Evolutionary conservation across 2,329 filamentous ascomycete genomes (phyloP).

Genomic region (Epichloe scottii): DNA sequence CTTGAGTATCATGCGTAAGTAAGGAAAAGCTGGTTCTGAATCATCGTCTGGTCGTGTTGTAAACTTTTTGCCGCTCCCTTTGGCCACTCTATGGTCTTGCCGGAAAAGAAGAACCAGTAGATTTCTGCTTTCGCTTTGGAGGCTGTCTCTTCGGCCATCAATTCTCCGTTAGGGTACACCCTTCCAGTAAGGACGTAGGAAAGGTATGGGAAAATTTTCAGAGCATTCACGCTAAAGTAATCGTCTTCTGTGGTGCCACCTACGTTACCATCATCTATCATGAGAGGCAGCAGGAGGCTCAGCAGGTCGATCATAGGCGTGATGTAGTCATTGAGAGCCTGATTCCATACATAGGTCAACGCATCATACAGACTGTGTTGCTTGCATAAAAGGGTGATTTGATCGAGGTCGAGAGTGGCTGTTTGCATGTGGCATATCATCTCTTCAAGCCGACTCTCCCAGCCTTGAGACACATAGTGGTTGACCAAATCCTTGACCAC

Average conservation of each 20-base stretch:
- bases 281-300: constrained; percentile 49
- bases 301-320: constrained; percentile 80
- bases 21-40: constrained; percentile 68
- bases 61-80: constrained; percentile 47
- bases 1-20: constrained; percentile 69
- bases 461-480: constrained; percentile 65
- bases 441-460: constrained; percentile 73
- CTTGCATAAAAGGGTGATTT: constrained; percentile 82
- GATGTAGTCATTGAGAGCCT: constrained; percentile 77
- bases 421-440: constrained; percentile 91
- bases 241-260: constrained; percentile 46
- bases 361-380: constrained; percentile 89
- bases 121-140: constrained; percentile 71
- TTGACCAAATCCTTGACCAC: constrained; percentile 78
- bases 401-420: constrained; percentile 81
- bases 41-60: constrained; percentile 43
- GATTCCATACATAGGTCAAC: constrained; percentile 93
- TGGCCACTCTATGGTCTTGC: constrained; percentile 65
- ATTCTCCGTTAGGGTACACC: constrained; percentile 76
- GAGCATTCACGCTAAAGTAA: constrained; percentile 55
- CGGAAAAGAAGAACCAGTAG: constrained; percentile 89
- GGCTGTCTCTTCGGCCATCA: constrained; percentile 60
- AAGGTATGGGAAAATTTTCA: constrained; percentile 90
- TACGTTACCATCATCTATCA: constrained; percentile 40
- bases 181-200: constrained; percentile 84